Conservation (phyloP, 2,329 filamentous ascomycete genomes). For the Raffaelea arxii region DNA sequence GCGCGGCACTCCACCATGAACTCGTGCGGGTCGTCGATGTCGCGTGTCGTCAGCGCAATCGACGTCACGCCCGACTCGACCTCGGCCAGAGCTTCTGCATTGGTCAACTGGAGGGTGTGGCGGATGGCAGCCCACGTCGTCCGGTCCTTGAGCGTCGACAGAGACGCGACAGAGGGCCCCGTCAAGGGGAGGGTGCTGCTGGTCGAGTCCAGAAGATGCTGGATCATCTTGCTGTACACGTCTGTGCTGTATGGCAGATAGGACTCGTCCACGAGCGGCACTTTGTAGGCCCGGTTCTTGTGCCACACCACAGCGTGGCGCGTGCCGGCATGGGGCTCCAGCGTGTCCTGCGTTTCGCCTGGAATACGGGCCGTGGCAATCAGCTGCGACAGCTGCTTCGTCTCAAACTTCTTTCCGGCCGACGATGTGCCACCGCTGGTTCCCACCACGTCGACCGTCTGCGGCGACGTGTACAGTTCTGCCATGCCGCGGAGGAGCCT, state of each 20-base stretch:
- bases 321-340: neutral
- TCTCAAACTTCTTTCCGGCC: neutral
- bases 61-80: neutral
- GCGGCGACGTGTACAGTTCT: neutral
- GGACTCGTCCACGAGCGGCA: neutral
- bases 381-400: neutral
- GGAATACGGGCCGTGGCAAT: neutral
- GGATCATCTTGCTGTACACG: neutral
- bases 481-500: neutral
- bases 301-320: neutral
- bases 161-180: neutral
- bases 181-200: neutral
- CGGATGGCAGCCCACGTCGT: neutral
- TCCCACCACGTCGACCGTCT: neutral
- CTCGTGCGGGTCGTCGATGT: neutral
- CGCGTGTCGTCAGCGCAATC: neutral
- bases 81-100: neutral
- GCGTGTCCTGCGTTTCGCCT: neutral
- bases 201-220: neutral
- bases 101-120: neutral
- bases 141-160: neutral
- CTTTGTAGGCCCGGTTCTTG: neutral
- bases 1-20: neutral
- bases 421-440: too few relatives aligned
- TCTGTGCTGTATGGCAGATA: neutral